A percentile compares a stretch with the other conserved stretches of the same genome.
phyloP scores from a whole-genome alignment of 2,329 filamentous ascomycete genomes.

The Phyllosticta ampelicida region DNA sequence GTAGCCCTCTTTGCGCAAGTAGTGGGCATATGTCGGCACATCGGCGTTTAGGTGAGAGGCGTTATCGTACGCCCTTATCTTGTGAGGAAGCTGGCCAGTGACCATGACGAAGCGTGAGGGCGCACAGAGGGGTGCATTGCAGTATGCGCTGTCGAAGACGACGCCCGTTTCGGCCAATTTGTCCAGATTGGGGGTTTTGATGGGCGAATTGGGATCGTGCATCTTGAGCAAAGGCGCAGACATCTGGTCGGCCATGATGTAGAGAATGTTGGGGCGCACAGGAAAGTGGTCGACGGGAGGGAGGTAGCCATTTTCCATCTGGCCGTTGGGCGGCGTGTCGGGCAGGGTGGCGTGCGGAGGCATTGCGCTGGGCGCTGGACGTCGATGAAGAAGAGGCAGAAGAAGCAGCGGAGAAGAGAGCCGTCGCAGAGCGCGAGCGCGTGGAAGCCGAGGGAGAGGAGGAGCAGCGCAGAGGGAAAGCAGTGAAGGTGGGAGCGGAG shows the following conservation, averaged over 20 bases:
- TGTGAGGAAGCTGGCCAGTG: conserved; percentile 80
- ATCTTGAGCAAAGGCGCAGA: conserved; percentile 84
- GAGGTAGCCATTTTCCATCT: conserved; percentile 6
- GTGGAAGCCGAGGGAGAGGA: background rate
- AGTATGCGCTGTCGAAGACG: conserved; percentile 89
- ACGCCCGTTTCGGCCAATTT: conserved; percentile 69
- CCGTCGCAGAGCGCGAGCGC: background rate
- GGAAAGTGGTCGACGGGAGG: conserved; percentile 16
- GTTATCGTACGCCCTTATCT: conserved; percentile 88
- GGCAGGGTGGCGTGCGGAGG: conserved; percentile 9
- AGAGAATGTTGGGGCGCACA: conserved; percentile 63
- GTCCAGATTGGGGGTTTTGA: conserved; percentile 87
- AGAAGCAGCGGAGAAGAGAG: background rate
- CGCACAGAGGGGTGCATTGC: conserved; percentile 83
- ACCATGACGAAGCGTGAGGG: conserved; percentile 93
- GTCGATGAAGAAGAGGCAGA: background rate
- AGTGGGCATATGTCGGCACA: conserved; percentile 85
- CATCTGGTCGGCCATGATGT: conserved; percentile 96
- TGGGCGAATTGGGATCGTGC: conserved; percentile 78
- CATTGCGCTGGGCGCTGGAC: background rate
- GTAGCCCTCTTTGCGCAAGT: conserved; percentile 73
- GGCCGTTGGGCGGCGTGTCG: conserved; percentile 10
- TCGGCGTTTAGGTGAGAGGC: conserved; percentile 75
- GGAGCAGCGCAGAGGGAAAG: background rate
- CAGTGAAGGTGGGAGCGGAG: background rate